Evolutionary conservation across 106 monocot genomes (phyloP).

Genomic region (Xerophyta viscosa): DNA sequence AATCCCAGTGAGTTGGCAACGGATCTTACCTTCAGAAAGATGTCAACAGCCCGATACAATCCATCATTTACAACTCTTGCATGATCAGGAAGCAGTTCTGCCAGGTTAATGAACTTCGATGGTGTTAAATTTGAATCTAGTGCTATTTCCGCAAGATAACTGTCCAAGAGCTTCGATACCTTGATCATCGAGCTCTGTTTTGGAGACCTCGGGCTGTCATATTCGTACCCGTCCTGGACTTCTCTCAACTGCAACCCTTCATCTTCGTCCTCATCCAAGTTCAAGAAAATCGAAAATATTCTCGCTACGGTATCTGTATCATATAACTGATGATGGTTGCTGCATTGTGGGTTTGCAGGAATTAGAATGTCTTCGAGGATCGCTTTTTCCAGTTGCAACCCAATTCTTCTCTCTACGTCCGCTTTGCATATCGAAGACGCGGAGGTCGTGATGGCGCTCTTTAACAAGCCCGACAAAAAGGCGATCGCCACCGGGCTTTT

Average conservation of each 20-base stretch:
- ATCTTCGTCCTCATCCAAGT: constrained; percentile 49
- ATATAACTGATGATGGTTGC: constrained; percentile 41
- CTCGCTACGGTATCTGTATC: constrained; percentile 58
- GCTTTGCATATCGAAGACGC: constrained; percentile 45
- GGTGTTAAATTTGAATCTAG: constrained; percentile 69
- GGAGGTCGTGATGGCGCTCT: constrained; percentile 35
- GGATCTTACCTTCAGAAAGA: constrained; percentile 79
- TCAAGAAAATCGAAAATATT: constrained; percentile 61
- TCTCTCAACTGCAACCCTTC: constrained; percentile 30
- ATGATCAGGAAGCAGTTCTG: constrained; percentile 80
- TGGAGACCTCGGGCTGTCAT: constrained; percentile 52
- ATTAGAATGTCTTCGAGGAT: constrained; percentile 80
- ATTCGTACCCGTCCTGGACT: constrained; percentile 44
- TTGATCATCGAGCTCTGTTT: constrained; percentile 50
- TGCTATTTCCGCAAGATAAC: constrained; percentile 78
- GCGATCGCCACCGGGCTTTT: constrained; percentile 59
- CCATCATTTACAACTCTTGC: constrained; percentile 70
- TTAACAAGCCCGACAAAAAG: constrained; percentile 76
- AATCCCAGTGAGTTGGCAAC: too few relatives aligned
- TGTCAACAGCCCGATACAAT: constrained; percentile 74
- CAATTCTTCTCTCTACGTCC: constrained; percentile 74
- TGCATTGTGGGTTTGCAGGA: constrained; percentile 20
- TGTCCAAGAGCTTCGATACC: constrained; percentile 74
- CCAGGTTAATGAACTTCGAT: constrained; percentile 69
- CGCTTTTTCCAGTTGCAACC: constrained; percentile 63